Evolutionary conservation across 129 eudicot species (phyloP).

Genomic region (Cynara cardunculus): DNA sequence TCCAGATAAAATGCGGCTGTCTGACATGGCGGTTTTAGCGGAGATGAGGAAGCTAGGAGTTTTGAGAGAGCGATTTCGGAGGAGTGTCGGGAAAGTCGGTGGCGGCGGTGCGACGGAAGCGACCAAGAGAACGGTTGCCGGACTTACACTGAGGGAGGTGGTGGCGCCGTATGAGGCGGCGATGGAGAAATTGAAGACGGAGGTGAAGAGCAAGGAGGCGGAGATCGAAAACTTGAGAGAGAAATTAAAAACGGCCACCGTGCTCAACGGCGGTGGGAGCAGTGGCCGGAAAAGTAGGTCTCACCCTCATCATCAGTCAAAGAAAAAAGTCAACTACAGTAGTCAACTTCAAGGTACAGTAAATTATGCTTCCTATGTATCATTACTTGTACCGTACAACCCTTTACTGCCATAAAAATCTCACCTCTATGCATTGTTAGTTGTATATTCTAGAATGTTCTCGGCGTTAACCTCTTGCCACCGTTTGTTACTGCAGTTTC

Average conservation of each 20-base stretch:
- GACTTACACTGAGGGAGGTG: constrained; percentile 68
- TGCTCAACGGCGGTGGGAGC: constrained; percentile 24
- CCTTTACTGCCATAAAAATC: not conserved
- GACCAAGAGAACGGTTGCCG: constrained; percentile 27
- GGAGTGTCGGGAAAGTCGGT: constrained; percentile 38
- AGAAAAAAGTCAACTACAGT: constrained; percentile 58
- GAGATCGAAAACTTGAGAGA: constrained; percentile 70
- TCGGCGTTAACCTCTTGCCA: not conserved
- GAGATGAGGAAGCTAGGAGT: constrained; percentile 73
- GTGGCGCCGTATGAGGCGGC: constrained; percentile 98
- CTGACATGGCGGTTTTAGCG: constrained; percentile 78
- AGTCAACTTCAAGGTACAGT: constrained; percentile 49
- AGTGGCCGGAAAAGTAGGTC: constrained; percentile 59
- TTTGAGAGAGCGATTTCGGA: constrained; percentile 73
- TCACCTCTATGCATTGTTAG: not conserved
- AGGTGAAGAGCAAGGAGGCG: constrained; percentile 57
- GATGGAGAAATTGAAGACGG: constrained; percentile 73
- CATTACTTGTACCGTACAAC: not conserved
- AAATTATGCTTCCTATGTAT: not conserved
- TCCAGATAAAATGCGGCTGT: constrained; percentile 59
- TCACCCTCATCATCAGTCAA: constrained; percentile 44
- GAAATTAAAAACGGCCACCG: constrained; percentile 48
- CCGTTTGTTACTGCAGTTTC: constrained; percentile 43
- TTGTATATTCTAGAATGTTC: not conserved
- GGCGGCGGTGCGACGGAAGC: constrained; percentile 10